Conservation (phyloP, 805 yeast genomes). For the Candida coleopterorum region DNA sequence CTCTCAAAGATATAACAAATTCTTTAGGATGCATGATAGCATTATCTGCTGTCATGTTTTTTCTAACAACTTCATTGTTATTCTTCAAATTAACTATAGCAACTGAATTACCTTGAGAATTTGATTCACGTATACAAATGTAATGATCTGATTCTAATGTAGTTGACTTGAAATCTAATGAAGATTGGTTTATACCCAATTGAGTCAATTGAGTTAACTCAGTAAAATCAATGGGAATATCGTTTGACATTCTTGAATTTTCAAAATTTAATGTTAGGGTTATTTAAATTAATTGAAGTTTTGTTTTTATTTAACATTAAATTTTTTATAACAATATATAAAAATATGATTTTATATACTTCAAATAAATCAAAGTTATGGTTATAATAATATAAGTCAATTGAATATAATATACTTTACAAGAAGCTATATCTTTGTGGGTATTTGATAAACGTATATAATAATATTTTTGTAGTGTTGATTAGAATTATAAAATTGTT, state of each 20-base stretch:
- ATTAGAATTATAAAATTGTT: too few species aligned
- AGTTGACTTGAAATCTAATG: conserved; percentile 88
- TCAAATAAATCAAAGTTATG: too few species aligned
- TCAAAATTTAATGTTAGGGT: too few species aligned
- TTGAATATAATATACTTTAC: too few species aligned
- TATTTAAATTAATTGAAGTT: too few species aligned
- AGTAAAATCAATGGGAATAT: conserved; percentile 94
- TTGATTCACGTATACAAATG: conserved; percentile 73
- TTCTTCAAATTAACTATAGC: conserved; percentile 85
- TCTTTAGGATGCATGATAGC: conserved; percentile 94
- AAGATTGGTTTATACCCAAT: conserved; percentile 78
- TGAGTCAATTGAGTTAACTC: conserved; percentile 87
- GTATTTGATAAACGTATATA: too few species aligned
- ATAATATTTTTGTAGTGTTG: too few species aligned
- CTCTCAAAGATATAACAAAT: conserved; percentile 87
- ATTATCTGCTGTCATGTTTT: conserved; percentile 94
- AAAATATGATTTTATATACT: too few species aligned
- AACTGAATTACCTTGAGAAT: conserved; percentile 71
- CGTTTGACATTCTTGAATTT: conserved; percentile 42
- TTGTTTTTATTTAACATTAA: background rate
- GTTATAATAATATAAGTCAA: too few species aligned
- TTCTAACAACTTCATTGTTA: conserved; percentile 75
- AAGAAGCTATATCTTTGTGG: too few species aligned
- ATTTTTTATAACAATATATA: too few species aligned
- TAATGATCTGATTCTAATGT: conserved; percentile 91